These are phyloP conservation scores for Cucurbitaria berberidis DNA, from an alignment of 2,329 filamentous ascomycete genomes.

Conservation along the genomic window DNA sequence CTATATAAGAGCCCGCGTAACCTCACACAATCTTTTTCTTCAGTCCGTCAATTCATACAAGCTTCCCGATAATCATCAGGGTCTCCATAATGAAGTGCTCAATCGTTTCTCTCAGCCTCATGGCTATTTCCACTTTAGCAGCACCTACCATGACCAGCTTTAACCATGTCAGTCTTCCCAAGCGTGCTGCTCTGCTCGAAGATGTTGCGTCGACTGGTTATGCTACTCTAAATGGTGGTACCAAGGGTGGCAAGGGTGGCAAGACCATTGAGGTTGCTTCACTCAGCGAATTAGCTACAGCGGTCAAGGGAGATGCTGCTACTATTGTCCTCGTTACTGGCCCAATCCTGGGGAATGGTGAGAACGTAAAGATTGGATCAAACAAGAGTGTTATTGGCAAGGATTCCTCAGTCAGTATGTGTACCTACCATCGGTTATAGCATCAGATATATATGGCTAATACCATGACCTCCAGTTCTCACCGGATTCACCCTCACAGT, in stretches of 20 bases:
- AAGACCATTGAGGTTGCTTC: constrained; percentile 44
- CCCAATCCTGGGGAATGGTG: constrained; percentile 49
- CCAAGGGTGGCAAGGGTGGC: constrained; percentile 49
- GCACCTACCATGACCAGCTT: constrained; percentile 33
- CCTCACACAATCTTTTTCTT: constrained; percentile 8
- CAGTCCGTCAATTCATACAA: constrained; percentile 23
- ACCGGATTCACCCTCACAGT: constrained; percentile 57
- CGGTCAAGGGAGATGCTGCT: constrained; percentile 52
- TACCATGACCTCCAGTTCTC: constrained; percentile 39
- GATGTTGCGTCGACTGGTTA: constrained; percentile 40
- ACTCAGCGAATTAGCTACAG: constrained; percentile 51
- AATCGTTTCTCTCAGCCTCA: constrained; percentile 37
- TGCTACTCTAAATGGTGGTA: constrained; percentile 46
- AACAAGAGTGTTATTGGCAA: constrained; percentile 62
- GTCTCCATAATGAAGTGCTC: constrained; percentile 39
- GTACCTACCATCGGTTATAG: neutral
- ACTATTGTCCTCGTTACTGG: constrained; percentile 57
- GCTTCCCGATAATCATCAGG: constrained; percentile 18
- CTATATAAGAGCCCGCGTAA: constrained; percentile 16
- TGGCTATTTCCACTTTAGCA: constrained; percentile 41
- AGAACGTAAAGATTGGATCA: constrained; percentile 54
- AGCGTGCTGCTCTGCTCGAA: constrained; percentile 36
- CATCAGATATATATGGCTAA: neutral
- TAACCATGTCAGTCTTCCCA: constrained; percentile 28
- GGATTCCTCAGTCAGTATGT: constrained; percentile 50